Percentiles rank a stretch among this genome's conserved stretches.
Conservation (phyloP, 495 filamentous ascomycete species). For the Aspergillus panamensis region DNA sequence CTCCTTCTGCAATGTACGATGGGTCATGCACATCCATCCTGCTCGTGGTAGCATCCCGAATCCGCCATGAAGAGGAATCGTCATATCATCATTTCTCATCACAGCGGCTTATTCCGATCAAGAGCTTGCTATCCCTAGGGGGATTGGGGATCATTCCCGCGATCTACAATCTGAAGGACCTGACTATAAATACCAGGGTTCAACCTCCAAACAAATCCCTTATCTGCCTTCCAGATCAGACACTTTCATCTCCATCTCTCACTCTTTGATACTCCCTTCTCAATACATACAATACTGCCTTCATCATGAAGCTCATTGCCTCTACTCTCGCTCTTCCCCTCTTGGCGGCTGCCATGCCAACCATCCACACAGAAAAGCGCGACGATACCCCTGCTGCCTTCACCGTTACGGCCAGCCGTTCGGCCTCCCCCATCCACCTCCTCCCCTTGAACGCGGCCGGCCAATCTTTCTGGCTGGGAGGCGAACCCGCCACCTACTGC, state of each 20-base stretch:
- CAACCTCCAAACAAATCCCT: background rate
- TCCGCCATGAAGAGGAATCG: background rate
- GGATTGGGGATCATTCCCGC: background rate
- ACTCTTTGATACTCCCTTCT: background rate
- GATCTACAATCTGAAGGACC: background rate
- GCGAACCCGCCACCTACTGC: slow-evolving; percentile 40
- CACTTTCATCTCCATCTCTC: background rate
- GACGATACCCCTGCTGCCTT: slow-evolving; percentile 25
- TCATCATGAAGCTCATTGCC: slow-evolving; percentile 31
- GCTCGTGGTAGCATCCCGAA: background rate
- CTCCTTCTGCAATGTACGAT: background rate
- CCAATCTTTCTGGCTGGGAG: slow-evolving; percentile 42
- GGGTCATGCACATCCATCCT: background rate
- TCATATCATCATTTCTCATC: background rate
- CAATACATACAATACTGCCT: slow-evolving; percentile 3
- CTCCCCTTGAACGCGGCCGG: slow-evolving; percentile 37
- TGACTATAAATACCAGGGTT: background rate
- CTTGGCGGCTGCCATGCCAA: slow-evolving; percentile 29
- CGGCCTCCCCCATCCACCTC: slow-evolving; percentile 43
- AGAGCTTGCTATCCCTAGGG: background rate
- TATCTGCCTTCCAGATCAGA: background rate
- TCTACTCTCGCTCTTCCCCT: slow-evolving; percentile 31
- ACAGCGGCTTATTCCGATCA: background rate
- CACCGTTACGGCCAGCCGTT: slow-evolving; percentile 38
- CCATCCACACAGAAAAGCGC: slow-evolving; percentile 6